A percentile compares a stretch with the other conserved stretches of the same genome.
phyloP scores from a whole-genome alignment of 345 rosid species.

The Microcos paniculata region DNA sequence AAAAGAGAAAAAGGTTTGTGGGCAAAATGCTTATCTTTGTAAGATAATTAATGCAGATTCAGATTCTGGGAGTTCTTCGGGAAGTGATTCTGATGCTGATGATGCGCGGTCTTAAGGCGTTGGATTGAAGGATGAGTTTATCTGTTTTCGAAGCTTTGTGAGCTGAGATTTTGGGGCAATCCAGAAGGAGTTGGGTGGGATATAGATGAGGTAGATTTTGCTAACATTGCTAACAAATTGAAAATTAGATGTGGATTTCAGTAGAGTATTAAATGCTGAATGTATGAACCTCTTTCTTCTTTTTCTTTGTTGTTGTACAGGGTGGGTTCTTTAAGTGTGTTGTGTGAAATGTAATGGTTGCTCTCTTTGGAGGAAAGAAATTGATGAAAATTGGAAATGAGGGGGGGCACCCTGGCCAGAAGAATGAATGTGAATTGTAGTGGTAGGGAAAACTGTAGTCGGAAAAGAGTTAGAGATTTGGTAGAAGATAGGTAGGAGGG shows the following conservation, averaged over 20 bases:
- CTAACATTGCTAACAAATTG: not conserved
- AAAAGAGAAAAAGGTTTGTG: not conserved
- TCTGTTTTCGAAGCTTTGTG: not conserved
- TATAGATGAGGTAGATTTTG: conserved; percentile 16
- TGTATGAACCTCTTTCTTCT: not conserved
- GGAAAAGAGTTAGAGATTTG: conserved; percentile 13
- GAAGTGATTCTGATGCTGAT: conserved; percentile 38
- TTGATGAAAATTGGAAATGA: not conserved
- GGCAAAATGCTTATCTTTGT: conserved; percentile 9
- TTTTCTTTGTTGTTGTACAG: conserved; percentile 16
- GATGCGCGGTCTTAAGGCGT: conserved; percentile 28
- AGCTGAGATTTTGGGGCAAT: conserved; percentile 1
- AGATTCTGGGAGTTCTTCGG: conserved; percentile 41
- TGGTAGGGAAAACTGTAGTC: conserved; percentile 11
- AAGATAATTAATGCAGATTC: conserved; percentile 29
- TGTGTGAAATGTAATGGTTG: conserved; percentile 13
- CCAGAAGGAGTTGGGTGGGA: not conserved
- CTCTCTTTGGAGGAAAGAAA: not conserved
- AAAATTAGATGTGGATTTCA: not conserved
- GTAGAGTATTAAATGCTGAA: conserved; percentile 12
- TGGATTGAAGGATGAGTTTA: not conserved
- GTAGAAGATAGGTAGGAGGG: conserved; percentile 16
- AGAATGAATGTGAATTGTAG: not conserved
- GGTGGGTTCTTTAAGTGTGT: conserved; percentile 15
- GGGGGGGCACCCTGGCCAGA: not conserved